Evolutionary conservation across 768 basidiomycete genomes (phyloP), one percentile per base, ranked within the genome.

Genomic region (Mrakia gelida): DNA sequence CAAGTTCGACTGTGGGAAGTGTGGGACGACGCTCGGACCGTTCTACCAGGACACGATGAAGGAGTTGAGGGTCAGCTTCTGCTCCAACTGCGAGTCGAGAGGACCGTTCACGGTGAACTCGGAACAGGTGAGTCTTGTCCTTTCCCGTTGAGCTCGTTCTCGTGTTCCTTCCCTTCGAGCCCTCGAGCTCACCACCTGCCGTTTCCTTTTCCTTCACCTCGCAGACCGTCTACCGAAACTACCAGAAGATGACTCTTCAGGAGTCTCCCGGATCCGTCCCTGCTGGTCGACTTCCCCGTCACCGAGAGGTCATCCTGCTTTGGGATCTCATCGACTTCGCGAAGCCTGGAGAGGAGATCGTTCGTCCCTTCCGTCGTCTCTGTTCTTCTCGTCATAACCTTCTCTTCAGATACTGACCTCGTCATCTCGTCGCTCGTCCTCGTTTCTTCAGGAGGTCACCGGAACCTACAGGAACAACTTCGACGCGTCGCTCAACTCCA

Each of bases 391-490:
- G n/a, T 38, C 38, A 8, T 8, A 38, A 1, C 1, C 62, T 70
- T 10, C 41, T 23, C 10, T 23, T 30, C 70, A 1, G 38, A 3
- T n/a, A 34, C 56, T 71, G 68, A 73, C 71, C 6, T 18, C 41
- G n/a, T 38, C 38, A 8, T 8, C 52, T 26, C 67, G 76, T n/a
- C n/a, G n/a, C n/a, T n/a, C n/a, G n/a, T n/a, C n/a, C n/a, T n/a
- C n/a, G n/a, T n/a, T 9, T 18, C 21, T 10, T 28, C 80, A 96
- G 95, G 97, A 99, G 88, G 91, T 98, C 28, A 98, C 97, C 21
- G 97, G 96, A 71, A 90, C 98, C 80, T 99, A 99, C 84, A 90
- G 95, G 81, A 99, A 99, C 86, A 98, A 98, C 84, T 99, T 98
- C 79, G 97, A 98, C 83, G 95, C 96, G 30, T 93, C 95, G 3